Evolutionary conservation across 2,329 filamentous ascomycete species (phyloP).

Genomic region (Diplocarpon rosae): DNA sequence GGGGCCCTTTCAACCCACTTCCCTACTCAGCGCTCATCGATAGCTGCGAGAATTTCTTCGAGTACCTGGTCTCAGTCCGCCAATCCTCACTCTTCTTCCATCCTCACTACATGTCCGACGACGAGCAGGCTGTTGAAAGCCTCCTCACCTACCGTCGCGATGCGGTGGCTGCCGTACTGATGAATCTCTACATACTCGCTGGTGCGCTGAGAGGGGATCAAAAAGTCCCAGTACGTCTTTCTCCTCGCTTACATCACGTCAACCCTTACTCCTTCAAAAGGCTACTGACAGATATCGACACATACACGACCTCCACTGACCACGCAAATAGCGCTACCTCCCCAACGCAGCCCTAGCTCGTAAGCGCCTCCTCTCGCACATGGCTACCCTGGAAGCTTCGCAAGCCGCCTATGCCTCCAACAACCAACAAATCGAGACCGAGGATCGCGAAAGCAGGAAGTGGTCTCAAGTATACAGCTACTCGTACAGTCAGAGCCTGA

Average conservation of each 20-base stretch:
- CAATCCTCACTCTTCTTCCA: slow-evolving; percentile 48
- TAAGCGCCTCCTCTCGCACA: slow-evolving; percentile 39
- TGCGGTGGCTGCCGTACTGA: slow-evolving; percentile 45
- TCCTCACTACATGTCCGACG: slow-evolving; percentile 39
- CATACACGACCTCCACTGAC: background rate
- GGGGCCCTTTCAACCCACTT: slow-evolving; percentile 44
- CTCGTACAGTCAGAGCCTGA: slow-evolving; percentile 42
- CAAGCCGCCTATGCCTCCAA: slow-evolving; percentile 10
- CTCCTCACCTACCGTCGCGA: slow-evolving; percentile 42
- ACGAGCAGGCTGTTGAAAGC: slow-evolving; percentile 36
- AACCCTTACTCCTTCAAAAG: too few species aligned
- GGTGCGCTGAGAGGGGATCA: slow-evolving; percentile 40
- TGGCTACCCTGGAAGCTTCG: slow-evolving; percentile 36
- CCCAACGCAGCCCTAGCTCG: slow-evolving; percentile 44
- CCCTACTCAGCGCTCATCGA: slow-evolving; percentile 46
- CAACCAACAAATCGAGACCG: background rate
- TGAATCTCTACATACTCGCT: slow-evolving; percentile 47
- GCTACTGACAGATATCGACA: too few species aligned
- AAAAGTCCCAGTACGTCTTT: slow-evolving; percentile 32
- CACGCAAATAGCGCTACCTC: slow-evolving; percentile 33
- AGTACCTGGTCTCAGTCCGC: slow-evolving; percentile 45
- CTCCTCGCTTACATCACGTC: background rate
- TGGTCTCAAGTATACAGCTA: slow-evolving; percentile 48
- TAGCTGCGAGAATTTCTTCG: slow-evolving; percentile 46
- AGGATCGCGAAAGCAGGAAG: slow-evolving; percentile 27